Evolutionary conservation across 768 basidiomycete species (phyloP), one percentile per base, ranked within the genome.

Genomic region (Kwoniella dejecticola): DNA sequence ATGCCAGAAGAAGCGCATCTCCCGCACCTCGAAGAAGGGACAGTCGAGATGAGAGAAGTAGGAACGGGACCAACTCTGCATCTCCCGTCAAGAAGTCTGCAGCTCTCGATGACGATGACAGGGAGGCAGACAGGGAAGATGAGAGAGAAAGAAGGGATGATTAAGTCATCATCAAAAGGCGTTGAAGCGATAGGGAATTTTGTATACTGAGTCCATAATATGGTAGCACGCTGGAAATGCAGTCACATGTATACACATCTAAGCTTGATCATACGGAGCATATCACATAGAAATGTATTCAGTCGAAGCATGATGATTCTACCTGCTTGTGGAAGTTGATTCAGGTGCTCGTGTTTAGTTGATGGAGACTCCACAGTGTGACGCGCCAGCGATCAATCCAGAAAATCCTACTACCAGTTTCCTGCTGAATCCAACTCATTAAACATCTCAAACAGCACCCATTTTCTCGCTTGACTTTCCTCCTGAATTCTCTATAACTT

Each of bases 81-180:
- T 33, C 48, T 17, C 36, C 31, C 8, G 42, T 46, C 10, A 56
- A 45, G 27, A 56, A 17, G 31, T n/a, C 38, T 36, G 7, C 31
- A 38, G 50, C 23, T 33, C 4, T 6, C 33, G 30, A 50, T 30
- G 49, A 31, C 6, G 27, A 33, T 30, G 47, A 48, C n/a, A 56
- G 29, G 60, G 62, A n/a, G n/a, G 15, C 7, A 3, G 64, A 66
- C 7, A 58, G 56, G n/a, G 72, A 71, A 44, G 72, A 76, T 41
- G 77, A 74, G 21, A 80, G 81, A 60, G 83, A 84, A 26, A 82
- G 68, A 52, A 38, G 68, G 21, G 66, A 72, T 48, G 71, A 72
- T 49, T 70, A 63, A 50, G n/a, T n/a, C n/a, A n/a, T n/a, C n/a
- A n/a, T n/a, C n/a, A n/a, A 36, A 36, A 7, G 15, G 33, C 33